Conservation (phyloP, 176 grass and related monocot species). For the Dactylis glomerata region DNA sequence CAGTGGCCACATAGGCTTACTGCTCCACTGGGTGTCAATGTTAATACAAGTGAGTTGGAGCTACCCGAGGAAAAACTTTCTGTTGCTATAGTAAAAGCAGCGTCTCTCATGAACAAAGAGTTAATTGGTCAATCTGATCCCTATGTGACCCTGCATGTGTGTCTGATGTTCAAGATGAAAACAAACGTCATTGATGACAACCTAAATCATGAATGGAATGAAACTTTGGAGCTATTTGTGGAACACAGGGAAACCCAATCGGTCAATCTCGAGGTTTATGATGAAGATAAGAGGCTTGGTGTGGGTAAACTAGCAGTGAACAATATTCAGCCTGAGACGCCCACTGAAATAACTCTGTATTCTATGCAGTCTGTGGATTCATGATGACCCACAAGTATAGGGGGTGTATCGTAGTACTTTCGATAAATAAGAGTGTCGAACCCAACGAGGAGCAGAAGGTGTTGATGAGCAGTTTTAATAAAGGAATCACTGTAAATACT, state of each 20-base stretch:
- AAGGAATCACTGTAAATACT: too few relatives aligned
- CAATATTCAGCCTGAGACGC: slow-evolving; percentile 47
- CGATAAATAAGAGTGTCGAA: too few relatives aligned
- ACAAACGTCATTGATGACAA: slow-evolving; percentile 70
- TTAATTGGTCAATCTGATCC: slow-evolving; percentile 91
- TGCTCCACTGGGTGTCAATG: slow-evolving; percentile 73
- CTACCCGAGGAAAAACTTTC: slow-evolving; percentile 74
- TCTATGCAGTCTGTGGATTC: slow-evolving; percentile 70
- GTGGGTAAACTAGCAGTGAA: slow-evolving; percentile 59
- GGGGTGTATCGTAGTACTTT: too few relatives aligned
- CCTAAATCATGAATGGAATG: slow-evolving; percentile 92
- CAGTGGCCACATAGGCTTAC: slow-evolving; percentile 87
- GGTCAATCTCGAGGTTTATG: slow-evolving; percentile 65
- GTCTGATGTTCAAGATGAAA: slow-evolving; percentile 90
- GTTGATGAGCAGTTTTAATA: too few relatives aligned
- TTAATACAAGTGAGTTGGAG: slow-evolving; percentile 80
- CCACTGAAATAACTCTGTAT: slow-evolving; percentile 61
- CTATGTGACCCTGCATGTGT: slow-evolving; percentile 68
- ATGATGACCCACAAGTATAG: too few relatives aligned
- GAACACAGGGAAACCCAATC: slow-evolving; percentile 96
- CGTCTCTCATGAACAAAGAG: slow-evolving; percentile 64
- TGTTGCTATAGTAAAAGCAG: slow-evolving; percentile 74
- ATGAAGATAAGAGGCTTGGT: slow-evolving; percentile 70
- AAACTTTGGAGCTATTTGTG: slow-evolving; percentile 72
- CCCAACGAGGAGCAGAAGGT: too few relatives aligned